phyloP scores from a whole-genome alignment of 2,329 filamentous ascomycete genomes.

The Aspergillus nomiae region DNA sequence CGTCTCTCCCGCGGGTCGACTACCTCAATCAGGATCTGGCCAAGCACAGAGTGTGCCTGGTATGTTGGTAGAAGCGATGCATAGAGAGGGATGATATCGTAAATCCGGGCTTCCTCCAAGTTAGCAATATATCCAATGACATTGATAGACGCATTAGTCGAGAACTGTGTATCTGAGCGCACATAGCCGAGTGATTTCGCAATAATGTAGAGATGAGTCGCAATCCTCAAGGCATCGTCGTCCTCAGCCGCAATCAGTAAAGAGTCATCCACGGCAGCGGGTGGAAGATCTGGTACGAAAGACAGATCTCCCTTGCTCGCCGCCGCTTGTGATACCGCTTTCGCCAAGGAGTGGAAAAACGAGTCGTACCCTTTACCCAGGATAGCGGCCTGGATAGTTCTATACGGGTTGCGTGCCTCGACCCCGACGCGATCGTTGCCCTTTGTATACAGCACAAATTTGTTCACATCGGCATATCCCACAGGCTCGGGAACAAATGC shows the following conservation, averaged over 20 bases:
- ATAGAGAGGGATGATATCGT: slow-evolving; percentile 83
- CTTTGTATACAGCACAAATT: slow-evolving; percentile 40
- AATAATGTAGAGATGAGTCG: slow-evolving; percentile 68
- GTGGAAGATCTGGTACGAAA: slow-evolving; percentile 43
- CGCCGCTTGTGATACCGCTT: slow-evolving; percentile 41
- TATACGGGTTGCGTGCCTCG: slow-evolving; percentile 47
- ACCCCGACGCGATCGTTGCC: slow-evolving; percentile 38
- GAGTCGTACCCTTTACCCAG: slow-evolving; percentile 43
- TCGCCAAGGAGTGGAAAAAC: slow-evolving; percentile 44
- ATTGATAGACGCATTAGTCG: slow-evolving; percentile 65
- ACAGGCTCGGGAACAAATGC: slow-evolving; percentile 60
- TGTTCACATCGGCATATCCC: slow-evolving; percentile 39
- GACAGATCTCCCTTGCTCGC: slow-evolving; percentile 27
- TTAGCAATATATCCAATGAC: slow-evolving; percentile 81
- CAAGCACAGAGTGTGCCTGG: slow-evolving; percentile 70
- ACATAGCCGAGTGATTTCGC: slow-evolving; percentile 62
- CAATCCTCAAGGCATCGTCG: slow-evolving; percentile 66
- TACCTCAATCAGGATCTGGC: slow-evolving; percentile 74
- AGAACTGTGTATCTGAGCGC: slow-evolving; percentile 53
- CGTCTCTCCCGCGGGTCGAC: slow-evolving; percentile 65
- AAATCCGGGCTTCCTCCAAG: slow-evolving; percentile 70
- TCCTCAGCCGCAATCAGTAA: slow-evolving; percentile 43
- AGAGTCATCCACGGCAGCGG: slow-evolving; percentile 57
- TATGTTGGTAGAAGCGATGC: slow-evolving; percentile 72
- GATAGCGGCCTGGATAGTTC: slow-evolving; percentile 47